A percentile compares a stretch with the other conserved stretches of the same genome.
These are phyloP conservation scores for Irpex sp. DNA, from an alignment of 1,284 basidiomycete species.

Conservation along the genomic window DNA sequence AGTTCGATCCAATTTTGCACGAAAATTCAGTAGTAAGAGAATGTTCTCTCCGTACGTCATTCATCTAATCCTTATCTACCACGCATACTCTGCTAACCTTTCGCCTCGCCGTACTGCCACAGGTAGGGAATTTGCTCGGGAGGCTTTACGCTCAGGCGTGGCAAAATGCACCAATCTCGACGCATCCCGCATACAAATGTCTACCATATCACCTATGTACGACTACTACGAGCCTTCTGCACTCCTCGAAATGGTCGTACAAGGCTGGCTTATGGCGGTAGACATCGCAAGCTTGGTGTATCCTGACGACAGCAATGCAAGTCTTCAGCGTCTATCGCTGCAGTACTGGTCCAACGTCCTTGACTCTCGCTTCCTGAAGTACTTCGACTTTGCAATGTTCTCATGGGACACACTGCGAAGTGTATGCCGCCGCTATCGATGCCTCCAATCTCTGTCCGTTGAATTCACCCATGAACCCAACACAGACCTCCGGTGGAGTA, in stretches of 20 bases:
- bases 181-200: neutral
- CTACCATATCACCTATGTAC: neutral
- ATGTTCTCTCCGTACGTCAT: neutral
- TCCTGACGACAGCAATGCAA: neutral
- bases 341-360: neutral
- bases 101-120: neutral
- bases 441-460: neutral
- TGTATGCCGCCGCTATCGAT: neutral
- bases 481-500: neutral
- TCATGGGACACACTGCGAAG: neutral
- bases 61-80: neutral
- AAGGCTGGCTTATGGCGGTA: neutral
- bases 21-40: neutral
- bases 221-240: neutral
- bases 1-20: neutral
- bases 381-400: neutral
- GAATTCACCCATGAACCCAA: neutral
- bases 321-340: neutral
- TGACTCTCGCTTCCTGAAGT: neutral
- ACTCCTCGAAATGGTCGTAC: neutral
- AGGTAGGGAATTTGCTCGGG: neutral
- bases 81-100: neutral
- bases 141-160: neutral
- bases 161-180: neutral
- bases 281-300: neutral